Evolutionary conservation across 2,329 filamentous ascomycete genomes (phyloP), one percentile per base, ranked within the genome.

Genomic region (Fusarium redolens): DNA sequence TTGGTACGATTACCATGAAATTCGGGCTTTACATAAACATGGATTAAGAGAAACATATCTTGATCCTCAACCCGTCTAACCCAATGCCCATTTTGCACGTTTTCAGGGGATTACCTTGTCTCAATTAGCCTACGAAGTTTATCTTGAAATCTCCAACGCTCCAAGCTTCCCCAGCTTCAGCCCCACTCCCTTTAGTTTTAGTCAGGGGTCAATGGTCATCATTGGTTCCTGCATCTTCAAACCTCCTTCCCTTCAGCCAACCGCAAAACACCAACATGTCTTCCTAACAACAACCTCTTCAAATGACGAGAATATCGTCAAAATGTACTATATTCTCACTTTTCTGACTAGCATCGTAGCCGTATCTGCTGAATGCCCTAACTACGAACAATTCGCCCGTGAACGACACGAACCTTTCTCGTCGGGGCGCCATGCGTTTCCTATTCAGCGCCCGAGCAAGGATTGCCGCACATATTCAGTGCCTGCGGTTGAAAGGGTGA

Each of bases 401-500:
- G 52, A 79, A 15, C 73, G 71, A 25, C 92, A 96, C 79, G 84
- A 87, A 40, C 96, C 96, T 3, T 90, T 91, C 76, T 97, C 93
- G 72, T 83, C 88, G n/a, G 95, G 96, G 17, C 90, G 89, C 12
- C 88, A 96, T 79, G 85, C 89, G 63, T 89, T 97, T 13, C 92
- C 94, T 2, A 97, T 89, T 80, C 94, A 97, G 84, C 89, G 96
- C 33, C 96, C 96, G 1, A 87, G 87, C 3, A 84, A 88, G 57
- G 87, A 89, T 76, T 98, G 95, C 80, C 92, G 95, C 57, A 97
- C 93, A 2, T 97, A 96, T 84, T 89, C 89, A 69, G 93, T 93
- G 5, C 87, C 91, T 4, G 86, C 90, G 12, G 93, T 97, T 8
- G 96, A 98, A 79, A 84, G 91, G 60, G 88, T 93, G 47, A 93